Conservation (phyloP, 768 basidiomycete genomes). For the Gautieria morchelliformis region DNA sequence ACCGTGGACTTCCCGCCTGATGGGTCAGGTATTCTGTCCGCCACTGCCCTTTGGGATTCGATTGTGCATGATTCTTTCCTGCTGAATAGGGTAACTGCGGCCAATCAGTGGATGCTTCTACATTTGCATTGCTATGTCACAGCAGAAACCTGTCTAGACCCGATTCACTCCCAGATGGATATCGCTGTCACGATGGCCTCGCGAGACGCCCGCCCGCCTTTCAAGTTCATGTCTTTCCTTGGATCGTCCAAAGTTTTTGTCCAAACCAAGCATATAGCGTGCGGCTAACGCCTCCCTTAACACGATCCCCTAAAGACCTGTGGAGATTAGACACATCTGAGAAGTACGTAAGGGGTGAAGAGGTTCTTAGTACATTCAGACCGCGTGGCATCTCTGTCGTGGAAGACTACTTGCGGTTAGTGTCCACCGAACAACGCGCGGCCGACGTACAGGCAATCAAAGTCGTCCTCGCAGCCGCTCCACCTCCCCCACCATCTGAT, state of each 20-base stretch:
- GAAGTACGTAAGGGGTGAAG: too few species aligned
- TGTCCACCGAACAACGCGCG: conserved; percentile 59
- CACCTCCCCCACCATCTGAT: conserved; percentile 24
- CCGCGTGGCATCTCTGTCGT: conserved; percentile 83
- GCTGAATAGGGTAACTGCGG: conserved; percentile 75
- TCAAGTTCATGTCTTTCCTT: conserved; percentile 66
- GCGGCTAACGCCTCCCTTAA: conserved; percentile 71
- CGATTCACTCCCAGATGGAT: conserved; percentile 85
- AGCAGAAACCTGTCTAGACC: conserved; percentile 76
- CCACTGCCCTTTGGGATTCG: conserved; percentile 85
- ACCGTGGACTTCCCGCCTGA: conserved; percentile 69
- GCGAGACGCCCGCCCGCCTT: conserved; percentile 82
- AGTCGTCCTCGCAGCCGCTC: conserved; percentile 44
- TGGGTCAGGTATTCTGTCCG: conserved; percentile 64
- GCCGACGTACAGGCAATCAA: conserved; percentile 89
- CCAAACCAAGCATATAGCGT: conserved; percentile 71
- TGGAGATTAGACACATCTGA: conserved; percentile 93
- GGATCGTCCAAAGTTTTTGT: conserved; percentile 68
- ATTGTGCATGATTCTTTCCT: conserved; percentile 80
- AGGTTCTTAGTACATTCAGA: conserved; percentile 72
- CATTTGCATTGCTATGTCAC: conserved; percentile 70
- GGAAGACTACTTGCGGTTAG: conserved; percentile 72
- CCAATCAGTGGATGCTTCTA: conserved; percentile 70
- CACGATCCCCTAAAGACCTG: conserved; percentile 78
- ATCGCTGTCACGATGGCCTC: conserved; percentile 74